These are phyloP conservation scores for Fusarium bulbicola DNA, from an alignment of 2,329 filamentous ascomycete genomes.

Conservation along the genomic window DNA sequence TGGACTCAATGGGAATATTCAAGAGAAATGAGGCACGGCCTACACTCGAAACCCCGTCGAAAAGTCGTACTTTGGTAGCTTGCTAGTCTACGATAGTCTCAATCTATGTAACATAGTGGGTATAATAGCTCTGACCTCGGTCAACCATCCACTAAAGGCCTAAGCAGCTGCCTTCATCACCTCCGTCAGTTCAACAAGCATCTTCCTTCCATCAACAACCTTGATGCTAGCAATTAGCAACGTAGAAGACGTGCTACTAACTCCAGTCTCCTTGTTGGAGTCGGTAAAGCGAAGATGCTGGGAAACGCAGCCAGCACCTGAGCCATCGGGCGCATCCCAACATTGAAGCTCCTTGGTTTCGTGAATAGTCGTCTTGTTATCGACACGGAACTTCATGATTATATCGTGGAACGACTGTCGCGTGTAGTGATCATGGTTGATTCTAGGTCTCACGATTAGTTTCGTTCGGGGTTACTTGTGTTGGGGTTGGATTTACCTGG, in stretches of 20 bases:
- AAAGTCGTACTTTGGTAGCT: neutral
- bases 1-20: too few species aligned
- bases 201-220: accelerated
- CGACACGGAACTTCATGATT: neutral
- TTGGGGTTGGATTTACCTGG: neutral
- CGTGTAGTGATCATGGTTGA: neutral
- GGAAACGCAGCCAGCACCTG: neutral
- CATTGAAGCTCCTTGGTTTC: neutral
- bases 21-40: too few species aligned
- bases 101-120: neutral
- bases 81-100: neutral
- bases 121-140: accelerated
- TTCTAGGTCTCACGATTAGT: accelerated
- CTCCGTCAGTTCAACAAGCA: neutral
- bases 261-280: neutral
- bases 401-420: neutral
- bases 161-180: neutral
- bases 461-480: neutral
- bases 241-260: neutral
- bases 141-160: accelerated
- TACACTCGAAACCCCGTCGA: too few species aligned
- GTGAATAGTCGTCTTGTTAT: neutral
- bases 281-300: neutral
- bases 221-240: neutral
- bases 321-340: neutral